Percentiles rank a stretch among this genome's conserved stretches.
Evolutionary conservation across 164 flowering plant species (phyloP).

Genomic region (Akebia trifoliata): DNA sequence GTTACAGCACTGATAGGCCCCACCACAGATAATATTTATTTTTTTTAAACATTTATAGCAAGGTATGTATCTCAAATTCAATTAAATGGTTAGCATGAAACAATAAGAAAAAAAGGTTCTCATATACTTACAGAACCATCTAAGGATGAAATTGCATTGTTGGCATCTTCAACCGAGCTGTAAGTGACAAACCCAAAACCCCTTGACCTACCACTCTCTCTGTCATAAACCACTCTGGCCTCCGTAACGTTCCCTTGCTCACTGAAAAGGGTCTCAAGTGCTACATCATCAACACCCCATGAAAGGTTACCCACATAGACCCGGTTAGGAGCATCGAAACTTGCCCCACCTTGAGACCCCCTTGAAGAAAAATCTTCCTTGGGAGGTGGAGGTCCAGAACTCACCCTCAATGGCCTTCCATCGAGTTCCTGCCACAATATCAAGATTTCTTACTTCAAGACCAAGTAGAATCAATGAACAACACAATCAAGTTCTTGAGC

Average conservation of each 20-base stretch:
- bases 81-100: too few relatives aligned
- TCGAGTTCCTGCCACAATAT: slow-evolving; percentile 33
- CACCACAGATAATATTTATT: too few relatives aligned
- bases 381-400: slow-evolving; percentile 53
- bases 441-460: not conserved
- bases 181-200: slow-evolving; percentile 96
- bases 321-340: slow-evolving; percentile 29
- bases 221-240: slow-evolving; percentile 80
- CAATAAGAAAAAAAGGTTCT: not conserved
- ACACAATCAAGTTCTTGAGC: not conserved
- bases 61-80: too few relatives aligned
- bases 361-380: slow-evolving; percentile 28
- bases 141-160: slow-evolving; percentile 64
- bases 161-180: slow-evolving; percentile 60
- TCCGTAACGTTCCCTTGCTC: slow-evolving; percentile 85
- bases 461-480: not conserved
- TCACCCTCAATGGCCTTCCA: slow-evolving; percentile 52
- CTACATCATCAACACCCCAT: slow-evolving; percentile 80
- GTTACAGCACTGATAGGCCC: too few relatives aligned
- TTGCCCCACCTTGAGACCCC: slow-evolving; percentile 27
- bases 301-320: slow-evolving; percentile 82
- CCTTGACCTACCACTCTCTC: slow-evolving; percentile 88
- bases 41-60: too few relatives aligned
- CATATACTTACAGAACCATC: slow-evolving; percentile 69
- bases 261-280: slow-evolving; percentile 68